Base-by-base conservation (phyloP, 306 rosid species). In the Cotoneaster glaucophyllus region DNA sequence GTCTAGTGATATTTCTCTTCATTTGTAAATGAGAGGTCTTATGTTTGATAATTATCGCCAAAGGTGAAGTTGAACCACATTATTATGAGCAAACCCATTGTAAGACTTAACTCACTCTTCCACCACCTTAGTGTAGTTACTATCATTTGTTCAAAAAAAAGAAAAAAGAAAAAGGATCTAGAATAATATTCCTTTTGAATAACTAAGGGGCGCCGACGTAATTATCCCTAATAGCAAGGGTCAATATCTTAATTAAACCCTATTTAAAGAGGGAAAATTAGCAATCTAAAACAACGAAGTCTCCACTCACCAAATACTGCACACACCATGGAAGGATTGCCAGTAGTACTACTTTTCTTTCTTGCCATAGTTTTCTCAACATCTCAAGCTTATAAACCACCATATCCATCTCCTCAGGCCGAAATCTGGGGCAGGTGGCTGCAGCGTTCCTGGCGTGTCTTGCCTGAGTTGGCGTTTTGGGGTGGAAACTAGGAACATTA, bases 391-490 rank as follows among this genome's bases (percentile, higher is more conserved):
- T 34, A 21, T 29, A 45, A 17, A 39, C n/a, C 41, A 78, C 86
- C 12, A 79, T 4, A 81, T 79, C 17, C 78, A 75, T 80, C 86
- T 84, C 45, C 90, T 91, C 28, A 66, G 58, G 9, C 73, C 83
- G 45, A 67, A 76, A 50, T 5, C 82, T 0, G 88, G 83, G 0
- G 12, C 53, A 0, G 76, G 82, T 6, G 90, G 86, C 6, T 17
- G 48, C 67, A 28, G 18, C 17, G 15, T 83, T 41, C 41, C 50
- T 0, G 81, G 78, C 0, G 6, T 83, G 2, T 77, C 80, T 3
- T 91, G 96, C 54, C 64, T 54, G 8, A 91, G 91, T 75, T 91
- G 93, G 93, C 78, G 90, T 22, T 76, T 91, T n/a, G 93, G 71
- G 3, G 89, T 82, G 28, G 96, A 91, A 77, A 75, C 86, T 6